Evolutionary conservation across 2,329 filamentous ascomycete species (phyloP).

Genomic region (Alternaria sp.): DNA sequence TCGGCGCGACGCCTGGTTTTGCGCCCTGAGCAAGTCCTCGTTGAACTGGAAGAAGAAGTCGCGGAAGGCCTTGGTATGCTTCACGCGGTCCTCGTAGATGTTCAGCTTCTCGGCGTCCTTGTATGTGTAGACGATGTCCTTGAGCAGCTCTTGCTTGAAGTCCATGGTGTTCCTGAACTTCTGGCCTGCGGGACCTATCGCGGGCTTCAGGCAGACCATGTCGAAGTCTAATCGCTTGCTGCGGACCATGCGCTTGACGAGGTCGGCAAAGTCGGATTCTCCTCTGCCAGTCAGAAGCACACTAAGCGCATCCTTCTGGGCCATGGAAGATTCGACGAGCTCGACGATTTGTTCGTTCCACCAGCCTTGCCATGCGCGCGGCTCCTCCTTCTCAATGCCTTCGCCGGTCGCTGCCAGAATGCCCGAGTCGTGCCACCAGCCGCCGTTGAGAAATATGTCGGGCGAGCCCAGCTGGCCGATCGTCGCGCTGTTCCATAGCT

Average conservation of each 20-base stretch:
- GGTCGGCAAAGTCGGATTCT: slow-evolving; percentile 75
- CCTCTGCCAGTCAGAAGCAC: slow-evolving; percentile 87
- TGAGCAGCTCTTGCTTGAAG: slow-evolving; percentile 89
- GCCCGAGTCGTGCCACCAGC: slow-evolving; percentile 95
- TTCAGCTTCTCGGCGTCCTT: slow-evolving; percentile 79
- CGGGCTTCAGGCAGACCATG: slow-evolving; percentile 85
- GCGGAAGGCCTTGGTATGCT: slow-evolving; percentile 79
- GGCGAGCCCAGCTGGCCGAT: slow-evolving; percentile 78
- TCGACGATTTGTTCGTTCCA: slow-evolving; percentile 92
- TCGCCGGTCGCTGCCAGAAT: slow-evolving; percentile 87
- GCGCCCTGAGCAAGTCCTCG: slow-evolving; percentile 56
- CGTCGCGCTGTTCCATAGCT: slow-evolving; percentile 81
- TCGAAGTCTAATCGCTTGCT: slow-evolving; percentile 86
- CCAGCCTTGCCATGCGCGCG: slow-evolving; percentile 85
- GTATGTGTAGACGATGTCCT: slow-evolving; percentile 85
- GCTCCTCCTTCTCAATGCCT: slow-evolving; percentile 81
- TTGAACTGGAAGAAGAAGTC: slow-evolving; percentile 85
- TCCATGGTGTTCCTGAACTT: slow-evolving; percentile 82
- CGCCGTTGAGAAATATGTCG: slow-evolving; percentile 79
- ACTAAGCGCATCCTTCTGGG: slow-evolving; percentile 82
- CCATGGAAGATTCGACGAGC: slow-evolving; percentile 78
- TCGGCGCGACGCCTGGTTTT: slow-evolving; percentile 59
- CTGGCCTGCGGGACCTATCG: slow-evolving; percentile 79
- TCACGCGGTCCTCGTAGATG: slow-evolving; percentile 68
- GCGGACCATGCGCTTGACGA: slow-evolving; percentile 80